A percentile compares a stretch with the other conserved stretches of the same genome.
Evolutionary conservation across 2,329 filamentous ascomycete species (phyloP).

Genomic region (Aureobasidium lini): DNA sequence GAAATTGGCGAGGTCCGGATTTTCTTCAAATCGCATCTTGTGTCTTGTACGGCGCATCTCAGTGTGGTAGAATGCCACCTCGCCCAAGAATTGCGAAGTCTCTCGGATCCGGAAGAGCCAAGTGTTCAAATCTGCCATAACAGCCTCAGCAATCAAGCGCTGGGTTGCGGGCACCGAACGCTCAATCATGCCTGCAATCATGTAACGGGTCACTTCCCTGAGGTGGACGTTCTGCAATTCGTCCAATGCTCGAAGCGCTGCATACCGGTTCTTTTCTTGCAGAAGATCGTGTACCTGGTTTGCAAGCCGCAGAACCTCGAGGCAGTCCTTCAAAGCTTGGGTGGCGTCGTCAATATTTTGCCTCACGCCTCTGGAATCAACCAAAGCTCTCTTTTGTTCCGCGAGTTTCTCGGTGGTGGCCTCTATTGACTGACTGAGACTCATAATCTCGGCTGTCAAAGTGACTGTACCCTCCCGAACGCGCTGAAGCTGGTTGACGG

Average conservation of each 20-base stretch:
- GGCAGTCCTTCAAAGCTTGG: conserved; percentile 78
- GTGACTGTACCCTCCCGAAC: conserved; percentile 86
- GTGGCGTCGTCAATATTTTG: conserved; percentile 95
- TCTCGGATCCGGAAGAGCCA: conserved; percentile 95
- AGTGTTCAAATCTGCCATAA: conserved; percentile 94
- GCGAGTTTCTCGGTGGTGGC: conserved; percentile 89
- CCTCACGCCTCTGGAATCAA: conserved; percentile 83
- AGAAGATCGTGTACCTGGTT: conserved; percentile 92
- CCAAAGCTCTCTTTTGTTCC: conserved; percentile 86
- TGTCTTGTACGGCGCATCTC: conserved; percentile 77
- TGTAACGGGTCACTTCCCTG: conserved; percentile 89
- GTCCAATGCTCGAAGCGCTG: conserved; percentile 84
- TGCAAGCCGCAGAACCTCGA: conserved; percentile 84
- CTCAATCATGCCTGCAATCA: conserved; percentile 90
- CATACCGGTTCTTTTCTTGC: conserved; percentile 90
- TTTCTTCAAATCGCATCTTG: conserved; percentile 70
- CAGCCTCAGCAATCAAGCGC: conserved; percentile 86
- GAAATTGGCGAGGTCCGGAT: conserved; percentile 70
- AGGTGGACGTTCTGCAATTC: conserved; percentile 95
- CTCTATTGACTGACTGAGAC: conserved; percentile 91
- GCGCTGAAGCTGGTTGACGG: conserved; percentile 86
- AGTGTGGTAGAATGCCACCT: conserved; percentile 95
- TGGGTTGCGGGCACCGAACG: conserved; percentile 90
- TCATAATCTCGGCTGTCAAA: conserved; percentile 82
- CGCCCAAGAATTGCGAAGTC: conserved; percentile 89